Evolutionary conservation across 2,329 filamentous ascomycete genomes (phyloP), one percentile per base, ranked within the genome.

Genomic region (Samsoniella hepiali): DNA sequence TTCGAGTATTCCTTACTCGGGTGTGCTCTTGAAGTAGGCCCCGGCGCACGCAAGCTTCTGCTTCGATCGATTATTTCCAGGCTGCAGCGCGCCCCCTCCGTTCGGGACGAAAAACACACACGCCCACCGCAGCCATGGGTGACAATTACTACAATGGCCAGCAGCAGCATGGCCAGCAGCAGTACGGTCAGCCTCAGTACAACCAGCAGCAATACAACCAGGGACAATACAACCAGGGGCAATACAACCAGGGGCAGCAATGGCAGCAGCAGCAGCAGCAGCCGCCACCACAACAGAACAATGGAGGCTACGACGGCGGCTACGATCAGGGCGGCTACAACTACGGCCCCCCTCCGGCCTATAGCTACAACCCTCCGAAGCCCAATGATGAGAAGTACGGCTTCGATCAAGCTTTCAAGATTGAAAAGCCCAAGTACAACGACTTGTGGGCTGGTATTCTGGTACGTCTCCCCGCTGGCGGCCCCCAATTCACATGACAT

Each of bases 401-500:
- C 36, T 97, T 96, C 72, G 87, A 94, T 27, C 84, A 97, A 71
- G 85, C 88, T 1, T 97, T 98, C 81, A 89, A 89, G 76, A 76
- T 97, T 59, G 85, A 91, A 58, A 88, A 81, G 67, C 92, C 92
- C n/a, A 96, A 94, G 75, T 97, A 84, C 78, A 91, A 97, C 71
- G 94, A 98, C 73, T 73, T 91, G 32, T 97, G 93, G 94, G 93
- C 93, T 3, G 93, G 90, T 4, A 78, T 96, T 47, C 78, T 97
- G 72, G 88, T 90, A 74, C 17, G 81, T 74, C 17, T 7, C 44
- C 27, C 22, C 38, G 15, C 45, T 11, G 22, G 34, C 27, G 6
- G 31, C 40, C 45, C 56, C 31, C 22, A 22, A 22, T 38, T 17
- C 17, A 22, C 50, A 13, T 11, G 29, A 65, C 62, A 13, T 8